phyloP scores from a whole-genome alignment of 805 yeast species.

The Yarrowia bubula region DNA sequence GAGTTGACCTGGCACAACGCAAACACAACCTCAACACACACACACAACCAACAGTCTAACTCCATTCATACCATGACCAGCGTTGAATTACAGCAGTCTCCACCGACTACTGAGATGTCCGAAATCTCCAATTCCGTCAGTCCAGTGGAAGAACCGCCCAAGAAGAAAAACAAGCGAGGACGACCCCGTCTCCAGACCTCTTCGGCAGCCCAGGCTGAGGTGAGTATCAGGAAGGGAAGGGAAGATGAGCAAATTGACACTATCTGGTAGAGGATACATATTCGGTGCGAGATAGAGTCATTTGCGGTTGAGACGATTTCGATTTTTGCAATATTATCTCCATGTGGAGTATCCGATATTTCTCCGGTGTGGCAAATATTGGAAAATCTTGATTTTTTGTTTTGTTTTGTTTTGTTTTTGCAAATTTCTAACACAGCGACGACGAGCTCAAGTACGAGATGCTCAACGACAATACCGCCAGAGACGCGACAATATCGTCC shows the following conservation, averaged over 20 bases:
- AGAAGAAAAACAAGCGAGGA: constrained; percentile 29
- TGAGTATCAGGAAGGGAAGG: background rate
- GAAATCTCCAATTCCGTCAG: background rate
- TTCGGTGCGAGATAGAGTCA: background rate
- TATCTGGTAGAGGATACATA: background rate
- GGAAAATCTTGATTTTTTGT: background rate
- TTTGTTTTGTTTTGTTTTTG: background rate
- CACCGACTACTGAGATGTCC: too few species aligned
- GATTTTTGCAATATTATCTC: background rate
- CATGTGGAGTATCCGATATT: background rate
- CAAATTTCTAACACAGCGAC: constrained; percentile 26
- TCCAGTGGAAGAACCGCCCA: constrained; percentile 11
- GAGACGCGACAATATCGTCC: constrained; percentile 29
- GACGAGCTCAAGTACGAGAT: constrained; percentile 31
- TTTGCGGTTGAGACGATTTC: too few species aligned
- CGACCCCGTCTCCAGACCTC: constrained; percentile 29
- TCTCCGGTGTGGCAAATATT: background rate
- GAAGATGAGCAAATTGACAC: background rate
- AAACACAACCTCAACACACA: background rate
- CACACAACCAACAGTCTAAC: background rate
- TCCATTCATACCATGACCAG: background rate
- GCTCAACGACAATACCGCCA: constrained; percentile 32
- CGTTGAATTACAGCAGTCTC: background rate
- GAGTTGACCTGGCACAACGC: background rate
- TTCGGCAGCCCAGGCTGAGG: constrained; percentile 27